Conservation (phyloP, 2,329 filamentous ascomycete species). For the Paraphaeosphaeria sporulosa region DNA sequence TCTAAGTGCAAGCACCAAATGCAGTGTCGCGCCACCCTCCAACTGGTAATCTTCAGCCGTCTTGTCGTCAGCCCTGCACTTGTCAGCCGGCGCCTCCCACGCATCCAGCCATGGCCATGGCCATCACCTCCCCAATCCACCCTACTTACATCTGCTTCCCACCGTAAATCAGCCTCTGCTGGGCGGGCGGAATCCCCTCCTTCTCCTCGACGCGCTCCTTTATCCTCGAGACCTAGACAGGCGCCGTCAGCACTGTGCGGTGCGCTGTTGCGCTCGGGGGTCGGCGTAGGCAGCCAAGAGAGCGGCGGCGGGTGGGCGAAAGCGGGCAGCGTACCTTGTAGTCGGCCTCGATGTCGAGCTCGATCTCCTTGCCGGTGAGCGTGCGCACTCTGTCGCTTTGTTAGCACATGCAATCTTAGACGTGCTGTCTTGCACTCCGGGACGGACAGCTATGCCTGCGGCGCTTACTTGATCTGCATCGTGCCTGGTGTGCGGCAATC, state of each 20-base stretch:
- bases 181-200: conserved; percentile 95
- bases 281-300: neutral
- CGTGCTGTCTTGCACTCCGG: neutral
- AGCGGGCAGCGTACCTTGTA: conserved; percentile 74
- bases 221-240: conserved; percentile 81
- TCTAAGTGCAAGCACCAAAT: conserved; percentile 92
- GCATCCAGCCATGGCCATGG: too few relatives aligned
- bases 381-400: conserved; percentile 80
- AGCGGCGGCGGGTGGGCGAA: neutral
- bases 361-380: conserved; percentile 97
- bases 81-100: neutral
- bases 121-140: conserved; percentile 23
- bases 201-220: conserved; percentile 99
- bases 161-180: conserved; percentile 94
- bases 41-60: conserved; percentile 89
- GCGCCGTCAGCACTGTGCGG: conserved; percentile 18
- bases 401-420: conserved; percentile 19
- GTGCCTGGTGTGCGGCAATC: neutral
- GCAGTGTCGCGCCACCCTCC: conserved; percentile 89
- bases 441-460: neutral
- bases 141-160: conserved; percentile 89
- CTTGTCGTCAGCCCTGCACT: conserved; percentile 88
- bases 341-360: conserved; percentile 92
- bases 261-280: neutral
- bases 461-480: conserved; percentile 49